Percentiles rank a stretch among this genome's conserved stretches.
phyloP scores from a whole-genome alignment of 2,329 filamentous ascomycete species.

The Diplodia corticola region DNA sequence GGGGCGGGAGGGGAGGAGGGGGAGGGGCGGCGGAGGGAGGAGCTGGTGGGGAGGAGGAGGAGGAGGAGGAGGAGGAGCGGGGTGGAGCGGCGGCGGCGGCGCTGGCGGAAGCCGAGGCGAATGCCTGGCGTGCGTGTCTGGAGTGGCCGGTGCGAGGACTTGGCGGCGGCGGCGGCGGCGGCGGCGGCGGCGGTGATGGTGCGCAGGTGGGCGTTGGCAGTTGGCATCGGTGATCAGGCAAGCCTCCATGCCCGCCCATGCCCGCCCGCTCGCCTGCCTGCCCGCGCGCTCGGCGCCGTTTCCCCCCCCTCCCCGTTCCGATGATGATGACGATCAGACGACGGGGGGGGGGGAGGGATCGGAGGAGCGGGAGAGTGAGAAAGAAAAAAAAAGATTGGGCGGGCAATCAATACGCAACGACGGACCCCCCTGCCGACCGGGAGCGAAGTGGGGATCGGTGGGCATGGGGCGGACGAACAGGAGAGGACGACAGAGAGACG shows the following conservation, averaged over 20 bases:
- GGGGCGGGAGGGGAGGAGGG: not conserved
- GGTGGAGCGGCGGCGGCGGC: not conserved
- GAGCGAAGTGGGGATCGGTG: too few species aligned
- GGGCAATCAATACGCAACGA: too few species aligned
- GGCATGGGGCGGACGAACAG: too few species aligned
- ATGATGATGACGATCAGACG: not conserved
- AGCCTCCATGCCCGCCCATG: too few species aligned
- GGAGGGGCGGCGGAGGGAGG: not conserved
- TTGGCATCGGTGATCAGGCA: not conserved
- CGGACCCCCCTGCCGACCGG: too few species aligned
- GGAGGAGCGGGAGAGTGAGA: too few species aligned
- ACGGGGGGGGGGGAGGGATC: not conserved
- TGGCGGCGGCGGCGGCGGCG: not conserved
- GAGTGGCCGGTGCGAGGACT: slow-evolving; percentile 3
- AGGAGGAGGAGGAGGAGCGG: not conserved
- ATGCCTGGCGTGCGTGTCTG: not conserved
- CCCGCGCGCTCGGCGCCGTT: too few species aligned
- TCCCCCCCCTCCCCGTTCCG: too few species aligned
- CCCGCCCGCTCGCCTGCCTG: too few species aligned
- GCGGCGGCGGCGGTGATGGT: not conserved
- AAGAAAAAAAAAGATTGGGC: too few species aligned
- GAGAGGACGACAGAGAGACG: too few species aligned
- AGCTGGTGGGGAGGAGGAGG: not conserved
- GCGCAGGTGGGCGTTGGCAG: not conserved
- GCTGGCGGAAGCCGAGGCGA: not conserved